Base-by-base conservation (phyloP, 768 basidiomycete genomes). In the Pholiota molesta region DNA sequence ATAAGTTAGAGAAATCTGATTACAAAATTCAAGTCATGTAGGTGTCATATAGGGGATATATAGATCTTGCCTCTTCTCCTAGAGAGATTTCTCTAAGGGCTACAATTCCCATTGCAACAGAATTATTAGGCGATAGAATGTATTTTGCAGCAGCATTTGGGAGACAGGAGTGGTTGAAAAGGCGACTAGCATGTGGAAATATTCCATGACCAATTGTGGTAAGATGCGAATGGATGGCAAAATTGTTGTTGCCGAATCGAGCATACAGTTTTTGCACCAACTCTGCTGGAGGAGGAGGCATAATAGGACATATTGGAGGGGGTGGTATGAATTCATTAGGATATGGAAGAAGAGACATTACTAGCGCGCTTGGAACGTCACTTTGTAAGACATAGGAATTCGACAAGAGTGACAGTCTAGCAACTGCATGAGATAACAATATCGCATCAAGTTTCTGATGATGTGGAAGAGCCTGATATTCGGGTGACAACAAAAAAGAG, bases 171-270 rank as follows among this genome's bases (percentile, higher is more conserved):
- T 94, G 92, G 69, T 94, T 94, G 77, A 94, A 92, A 13, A 85
- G 70, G n/a, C 91, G 81, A 68, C 92, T 94, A 1, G 92, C 88
- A 10, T 85, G 72, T 8, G 92, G 91, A 63, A 91, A 93, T 39
- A 92, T 78, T 0, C 90, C 92, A 74, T 92, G 88, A 0, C 85
- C 92, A 67, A 88, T 77, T 1, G 88, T 82, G 16, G 76, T 83
- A 42, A 93, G 76, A 76, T 92, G 89, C 2, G 87, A 89, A 67
- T 92, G 89, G 23, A 94, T 75, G 10, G 86, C 80, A 71, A 92
- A 94, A 67, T 94, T 92, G 73, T 94, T 94, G 76, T 92, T 94
- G 44, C 85, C 85, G 65, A 90, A 93, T 49, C 90, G 85, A 5
- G 78, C 67, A 69, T 85, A 87, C 1, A 90, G 57, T 0, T 72